phyloP scores from a whole-genome alignment of 345 rosid genomes.

The Pugionium cornutum region DNA sequence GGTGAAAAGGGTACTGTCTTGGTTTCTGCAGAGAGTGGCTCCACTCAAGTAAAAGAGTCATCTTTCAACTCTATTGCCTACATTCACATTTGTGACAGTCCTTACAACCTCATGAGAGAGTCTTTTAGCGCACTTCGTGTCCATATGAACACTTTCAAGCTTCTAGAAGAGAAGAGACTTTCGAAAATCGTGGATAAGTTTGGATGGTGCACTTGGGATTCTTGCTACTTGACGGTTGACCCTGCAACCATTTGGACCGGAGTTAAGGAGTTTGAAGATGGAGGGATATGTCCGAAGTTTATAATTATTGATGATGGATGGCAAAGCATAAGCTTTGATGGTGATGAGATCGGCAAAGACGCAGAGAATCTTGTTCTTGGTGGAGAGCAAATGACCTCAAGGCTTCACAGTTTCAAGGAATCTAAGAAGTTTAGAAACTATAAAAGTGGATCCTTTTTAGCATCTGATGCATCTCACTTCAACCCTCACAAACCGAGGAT shows the following conservation, averaged over 20 bases:
- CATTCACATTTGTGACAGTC: constrained; percentile 72
- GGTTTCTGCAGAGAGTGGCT: constrained; percentile 75
- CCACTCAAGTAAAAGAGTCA: constrained; percentile 50
- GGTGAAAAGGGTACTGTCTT: constrained; percentile 58
- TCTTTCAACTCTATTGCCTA: constrained; percentile 65
- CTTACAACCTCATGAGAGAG: constrained; percentile 77
- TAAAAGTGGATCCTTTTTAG: constrained; percentile 54
- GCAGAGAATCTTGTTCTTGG: constrained; percentile 71
- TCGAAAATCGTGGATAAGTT: constrained; percentile 68
- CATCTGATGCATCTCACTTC: constrained; percentile 49
- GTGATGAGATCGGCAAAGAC: constrained; percentile 49
- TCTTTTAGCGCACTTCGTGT: constrained; percentile 69
- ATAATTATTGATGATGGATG: constrained; percentile 91
- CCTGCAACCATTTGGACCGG: constrained; percentile 79
- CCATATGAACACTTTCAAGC: constrained; percentile 75
- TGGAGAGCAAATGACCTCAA: constrained; percentile 82
- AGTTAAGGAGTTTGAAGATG: constrained; percentile 62
- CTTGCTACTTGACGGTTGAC: constrained; percentile 79
- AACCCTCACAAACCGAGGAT: constrained; percentile 63
- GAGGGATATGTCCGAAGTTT: constrained; percentile 69
- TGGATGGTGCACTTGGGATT: constrained; percentile 99
- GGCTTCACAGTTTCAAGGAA: constrained; percentile 70
- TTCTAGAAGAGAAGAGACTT: constrained; percentile 68
- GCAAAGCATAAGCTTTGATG: constrained; percentile 69
- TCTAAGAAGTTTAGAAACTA: constrained; percentile 67